Conservation (phyloP, 129 eudicot species). For the Sambucus nigra region DNA sequence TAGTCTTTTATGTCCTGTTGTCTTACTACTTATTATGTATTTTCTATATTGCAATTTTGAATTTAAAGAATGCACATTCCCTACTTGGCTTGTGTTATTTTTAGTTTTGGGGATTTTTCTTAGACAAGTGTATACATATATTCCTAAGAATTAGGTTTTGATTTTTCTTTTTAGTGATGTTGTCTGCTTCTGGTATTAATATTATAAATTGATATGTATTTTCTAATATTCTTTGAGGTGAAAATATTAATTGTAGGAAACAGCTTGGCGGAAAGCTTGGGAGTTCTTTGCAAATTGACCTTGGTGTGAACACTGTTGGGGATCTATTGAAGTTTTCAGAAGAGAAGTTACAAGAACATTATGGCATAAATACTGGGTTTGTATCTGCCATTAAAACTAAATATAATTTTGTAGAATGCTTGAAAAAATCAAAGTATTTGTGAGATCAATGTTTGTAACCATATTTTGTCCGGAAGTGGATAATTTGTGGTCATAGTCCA, state of each 20-base stretch:
- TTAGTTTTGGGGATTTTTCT: not conserved
- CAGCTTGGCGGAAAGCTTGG: constrained; percentile 99
- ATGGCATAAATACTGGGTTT: constrained; percentile 90
- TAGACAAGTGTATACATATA: not conserved
- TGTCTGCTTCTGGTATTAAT: not conserved
- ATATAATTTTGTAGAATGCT: not conserved
- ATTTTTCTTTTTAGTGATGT: not conserved
- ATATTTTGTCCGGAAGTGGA: not conserved
- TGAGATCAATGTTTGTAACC: not conserved
- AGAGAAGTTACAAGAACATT: constrained; percentile 69
- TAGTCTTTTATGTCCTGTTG: not conserved
- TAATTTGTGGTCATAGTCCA: not conserved
- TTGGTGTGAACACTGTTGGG: constrained; percentile 74
- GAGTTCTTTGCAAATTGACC: constrained; percentile 63
- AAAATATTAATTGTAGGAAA: constrained; percentile 46
- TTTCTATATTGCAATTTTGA: not conserved
- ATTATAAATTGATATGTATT: constrained; percentile 1
- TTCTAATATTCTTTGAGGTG: constrained; percentile 6
- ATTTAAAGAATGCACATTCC: not conserved
- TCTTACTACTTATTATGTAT: not conserved
- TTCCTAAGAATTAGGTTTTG: not conserved
- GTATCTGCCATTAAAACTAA: not conserved
- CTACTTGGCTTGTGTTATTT: not conserved
- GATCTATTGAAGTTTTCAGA: constrained; percentile 71
- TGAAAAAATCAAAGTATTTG: not conserved